Conservation (phyloP, 179 eudicot species). For the Dionaea muscipula region DNA sequence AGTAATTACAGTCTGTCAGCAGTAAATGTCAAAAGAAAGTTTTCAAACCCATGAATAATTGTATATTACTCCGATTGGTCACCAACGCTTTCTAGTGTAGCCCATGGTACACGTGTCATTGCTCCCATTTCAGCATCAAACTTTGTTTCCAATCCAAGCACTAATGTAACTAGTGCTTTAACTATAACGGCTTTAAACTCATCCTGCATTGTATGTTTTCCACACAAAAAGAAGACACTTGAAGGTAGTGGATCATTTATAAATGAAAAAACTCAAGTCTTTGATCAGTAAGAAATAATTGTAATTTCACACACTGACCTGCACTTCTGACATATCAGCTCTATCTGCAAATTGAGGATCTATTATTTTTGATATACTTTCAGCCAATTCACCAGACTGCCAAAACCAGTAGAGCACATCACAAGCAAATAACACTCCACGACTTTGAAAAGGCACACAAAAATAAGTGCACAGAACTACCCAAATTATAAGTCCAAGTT, state of each 20-base stretch:
- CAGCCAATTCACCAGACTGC: constrained; percentile 95
- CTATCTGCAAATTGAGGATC: constrained; percentile 56
- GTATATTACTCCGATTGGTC: constrained; percentile 81
- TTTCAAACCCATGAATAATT: background rate
- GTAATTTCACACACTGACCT: constrained; percentile 30
- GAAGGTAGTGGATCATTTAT: too few species aligned
- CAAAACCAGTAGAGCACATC: constrained; percentile 13
- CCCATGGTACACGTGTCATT: constrained; percentile 97
- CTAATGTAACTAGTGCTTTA: constrained; percentile 74
- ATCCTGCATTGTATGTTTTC: constrained; percentile 37
- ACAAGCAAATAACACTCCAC: background rate
- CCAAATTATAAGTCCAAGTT: too few species aligned
- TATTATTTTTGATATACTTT: constrained; percentile 71
- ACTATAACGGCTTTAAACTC: constrained; percentile 94
- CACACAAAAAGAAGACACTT: background rate
- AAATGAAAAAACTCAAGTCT: too few species aligned
- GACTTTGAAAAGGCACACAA: too few species aligned
- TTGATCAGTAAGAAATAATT: background rate
- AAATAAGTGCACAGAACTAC: too few species aligned
- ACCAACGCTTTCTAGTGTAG: constrained; percentile 94
- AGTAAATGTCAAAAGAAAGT: background rate
- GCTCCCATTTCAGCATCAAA: constrained; percentile 97
- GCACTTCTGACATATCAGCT: constrained; percentile 91
- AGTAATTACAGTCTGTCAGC: constrained; percentile 3
- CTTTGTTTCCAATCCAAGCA: constrained; percentile 83